Percentiles rank a stretch among this genome's conserved stretches.
These are phyloP conservation scores for Grosmannia penicillata DNA, from an alignment of 2,329 filamentous ascomycete genomes.

Conservation along the genomic window DNA sequence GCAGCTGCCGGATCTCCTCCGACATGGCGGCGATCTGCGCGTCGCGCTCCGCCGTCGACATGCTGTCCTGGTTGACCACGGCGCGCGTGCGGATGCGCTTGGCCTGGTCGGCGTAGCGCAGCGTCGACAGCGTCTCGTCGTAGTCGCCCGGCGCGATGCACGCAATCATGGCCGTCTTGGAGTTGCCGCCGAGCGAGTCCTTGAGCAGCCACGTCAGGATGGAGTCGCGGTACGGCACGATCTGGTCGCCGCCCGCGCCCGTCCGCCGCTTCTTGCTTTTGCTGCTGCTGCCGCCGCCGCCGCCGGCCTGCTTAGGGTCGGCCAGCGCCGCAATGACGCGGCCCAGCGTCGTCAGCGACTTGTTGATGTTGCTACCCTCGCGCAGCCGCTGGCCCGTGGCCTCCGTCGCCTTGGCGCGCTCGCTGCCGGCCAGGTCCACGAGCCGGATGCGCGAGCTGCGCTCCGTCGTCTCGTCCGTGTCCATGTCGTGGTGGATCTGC, in stretches of 20 bases:
- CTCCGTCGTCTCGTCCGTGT: conserved; percentile 95
- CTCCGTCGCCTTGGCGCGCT: conserved; percentile 89
- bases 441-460: conserved; percentile 84
- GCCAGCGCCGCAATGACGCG: conserved; percentile 89
- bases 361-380: conserved; percentile 98
- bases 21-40: conserved; percentile 90
- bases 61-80: conserved; percentile 87
- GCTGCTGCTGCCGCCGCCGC: conserved; percentile 24
- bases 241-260: conserved; percentile 37
- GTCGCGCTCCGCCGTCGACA: conserved; percentile 84
- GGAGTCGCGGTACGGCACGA: conserved; percentile 88
- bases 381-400: conserved; percentile 81
- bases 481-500: conserved; percentile 94
- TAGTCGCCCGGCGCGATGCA: conserved; percentile 93
- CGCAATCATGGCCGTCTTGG: conserved; percentile 97
- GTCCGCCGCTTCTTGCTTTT: conserved; percentile 38
- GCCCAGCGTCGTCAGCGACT: conserved; percentile 88
- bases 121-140: conserved; percentile 88
- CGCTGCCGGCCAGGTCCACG: conserved; percentile 87
- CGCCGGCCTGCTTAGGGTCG: conserved; percentile 59
- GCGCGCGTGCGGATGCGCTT: conserved; percentile 93
- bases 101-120: conserved; percentile 93
- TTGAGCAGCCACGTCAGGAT: conserved; percentile 77
- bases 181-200: conserved; percentile 90
- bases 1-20: conserved; percentile 77